Base-by-base conservation (phyloP, 2,329 filamentous ascomycete species). In the Beauveria scarabaeidicola region DNA sequence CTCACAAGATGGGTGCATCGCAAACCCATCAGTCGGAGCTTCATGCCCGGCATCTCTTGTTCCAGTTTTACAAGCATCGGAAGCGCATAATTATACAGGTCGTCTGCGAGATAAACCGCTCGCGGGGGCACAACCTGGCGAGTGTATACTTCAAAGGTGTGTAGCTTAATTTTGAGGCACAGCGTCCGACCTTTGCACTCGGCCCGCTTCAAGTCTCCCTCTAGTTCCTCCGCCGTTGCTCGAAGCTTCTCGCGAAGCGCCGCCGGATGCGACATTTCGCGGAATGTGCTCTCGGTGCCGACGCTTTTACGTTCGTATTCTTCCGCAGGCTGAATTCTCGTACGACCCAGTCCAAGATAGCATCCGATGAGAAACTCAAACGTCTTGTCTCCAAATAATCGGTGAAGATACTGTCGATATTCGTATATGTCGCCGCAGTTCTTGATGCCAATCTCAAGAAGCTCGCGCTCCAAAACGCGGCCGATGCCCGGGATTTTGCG, bases 401-500 rank as follows among this genome's bases (percentile, higher is more conserved):
- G 86, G 15, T 83, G 80, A 3, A 97, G 73, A 63, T 87, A 86
- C 19, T 88, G 85, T 9, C 94, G 83, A 25, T 93, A 81, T 0
- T 79, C 74, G 68, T 91, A 95, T 5, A 97, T 89, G 65, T 97
- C 91, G 2, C 91, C 91, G 68, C 92, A 97, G 0, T 86, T 94
- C 69, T 89, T 89, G 66, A 97, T 82, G 0, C 92, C 92, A 50
- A 97, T 86, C 4, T 93, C 90, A 48, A 90, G 84, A 1, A 99
- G 81, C 70, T 99, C 91, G 60, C 94, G 84, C 73, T 97, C 94
- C 62, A 97, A 87, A 0, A 97, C 94, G 23, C 94, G 84, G 0
- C 94, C 94, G n/a, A 99, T 83, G 1, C 94, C 94, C 65, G 97
- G 97, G 47, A 97, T 89, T 69, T 97, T 97, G 38, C 94, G 83